A percentile compares a stretch with the other conserved stretches of the same genome.
Conservation (phyloP, 2,329 filamentous ascomycete genomes). For the Botrytis byssoidea region DNA sequence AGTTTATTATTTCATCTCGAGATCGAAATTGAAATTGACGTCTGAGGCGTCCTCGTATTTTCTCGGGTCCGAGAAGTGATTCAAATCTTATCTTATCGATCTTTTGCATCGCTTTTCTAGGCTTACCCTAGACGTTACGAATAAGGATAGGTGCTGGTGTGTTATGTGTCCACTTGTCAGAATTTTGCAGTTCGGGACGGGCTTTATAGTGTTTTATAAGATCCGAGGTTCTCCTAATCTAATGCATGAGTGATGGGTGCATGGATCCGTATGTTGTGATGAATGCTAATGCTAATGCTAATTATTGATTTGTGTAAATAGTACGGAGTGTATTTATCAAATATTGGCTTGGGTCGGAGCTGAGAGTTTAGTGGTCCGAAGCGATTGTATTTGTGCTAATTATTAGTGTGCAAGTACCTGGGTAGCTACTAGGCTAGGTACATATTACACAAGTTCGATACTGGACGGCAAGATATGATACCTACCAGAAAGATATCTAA, state of each 20-base stretch:
- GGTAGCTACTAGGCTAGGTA: not conserved
- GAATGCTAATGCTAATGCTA: not conserved
- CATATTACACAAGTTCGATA: not conserved
- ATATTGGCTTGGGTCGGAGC: not conserved
- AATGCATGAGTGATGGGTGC: not conserved
- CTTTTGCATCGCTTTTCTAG: not conserved
- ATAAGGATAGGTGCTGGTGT: not conserved
- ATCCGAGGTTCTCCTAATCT: not conserved
- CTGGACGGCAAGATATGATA: not conserved
- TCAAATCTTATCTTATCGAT: not conserved
- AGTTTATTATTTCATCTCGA: not conserved
- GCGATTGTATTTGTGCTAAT: not conserved
- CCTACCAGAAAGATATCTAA: not conserved
- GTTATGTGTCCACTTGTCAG: not conserved
- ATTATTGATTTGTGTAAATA: not conserved
- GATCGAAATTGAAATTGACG: not conserved
- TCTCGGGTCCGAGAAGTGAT: not conserved
- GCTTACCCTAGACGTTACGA: not conserved
- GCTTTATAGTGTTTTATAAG: not conserved
- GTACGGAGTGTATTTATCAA: not conserved
- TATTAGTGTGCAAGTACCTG: not conserved
- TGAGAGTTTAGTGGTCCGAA: not conserved
- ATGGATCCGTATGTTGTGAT: not conserved
- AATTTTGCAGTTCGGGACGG: not conserved
- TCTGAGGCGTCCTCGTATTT: not conserved